These are phyloP conservation scores for Starmerella bombi DNA, from an alignment of 805 yeast genomes.

Conservation along the genomic window DNA sequence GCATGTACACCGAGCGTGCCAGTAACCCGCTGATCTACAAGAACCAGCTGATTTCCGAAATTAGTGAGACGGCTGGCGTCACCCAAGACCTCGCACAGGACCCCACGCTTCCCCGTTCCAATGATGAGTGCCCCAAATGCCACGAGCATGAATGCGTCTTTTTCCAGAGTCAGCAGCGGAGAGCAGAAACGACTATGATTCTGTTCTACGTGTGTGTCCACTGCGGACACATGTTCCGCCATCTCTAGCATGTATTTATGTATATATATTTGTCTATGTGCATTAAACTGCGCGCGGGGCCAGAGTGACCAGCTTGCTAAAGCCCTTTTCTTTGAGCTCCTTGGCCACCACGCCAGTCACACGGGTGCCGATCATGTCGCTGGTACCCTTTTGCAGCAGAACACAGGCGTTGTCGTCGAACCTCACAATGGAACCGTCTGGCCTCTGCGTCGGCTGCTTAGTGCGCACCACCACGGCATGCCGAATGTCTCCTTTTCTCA, in stretches of 20 bases:
- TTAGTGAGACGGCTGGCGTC: conserved; percentile 91
- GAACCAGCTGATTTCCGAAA: conserved; percentile 81
- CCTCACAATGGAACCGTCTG: conserved; percentile 73
- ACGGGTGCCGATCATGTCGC: conserved; percentile 92
- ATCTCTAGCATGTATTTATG: not conserved
- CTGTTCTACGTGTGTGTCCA: conserved; percentile 82
- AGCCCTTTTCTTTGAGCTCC: conserved; percentile 72
- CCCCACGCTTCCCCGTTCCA: conserved; percentile 95
- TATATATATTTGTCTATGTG: not conserved
- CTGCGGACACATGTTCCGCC: conserved; percentile 59
- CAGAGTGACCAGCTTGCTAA: conserved; percentile 71
- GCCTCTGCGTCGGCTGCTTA: conserved; percentile 60
- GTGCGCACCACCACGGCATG: conserved; percentile 94
- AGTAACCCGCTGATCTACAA: conserved; percentile 73
- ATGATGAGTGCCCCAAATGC: conserved; percentile 86
- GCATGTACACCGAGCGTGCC: conserved; percentile 86
- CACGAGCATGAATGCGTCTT: conserved; percentile 82
- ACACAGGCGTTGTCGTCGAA: conserved; percentile 98
- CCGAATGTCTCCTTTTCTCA: conserved; percentile 87
- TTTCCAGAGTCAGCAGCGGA: conserved; percentile 89
- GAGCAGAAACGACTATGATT: conserved; percentile 87
- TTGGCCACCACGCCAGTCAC: conserved; percentile 81
- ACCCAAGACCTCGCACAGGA: conserved; percentile 91
- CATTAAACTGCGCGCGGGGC: conserved; percentile 63
- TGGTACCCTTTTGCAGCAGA: conserved; percentile 68